phyloP scores from a whole-genome alignment of 2,329 filamentous ascomycete species.

The Cladosporium halotolerans region DNA sequence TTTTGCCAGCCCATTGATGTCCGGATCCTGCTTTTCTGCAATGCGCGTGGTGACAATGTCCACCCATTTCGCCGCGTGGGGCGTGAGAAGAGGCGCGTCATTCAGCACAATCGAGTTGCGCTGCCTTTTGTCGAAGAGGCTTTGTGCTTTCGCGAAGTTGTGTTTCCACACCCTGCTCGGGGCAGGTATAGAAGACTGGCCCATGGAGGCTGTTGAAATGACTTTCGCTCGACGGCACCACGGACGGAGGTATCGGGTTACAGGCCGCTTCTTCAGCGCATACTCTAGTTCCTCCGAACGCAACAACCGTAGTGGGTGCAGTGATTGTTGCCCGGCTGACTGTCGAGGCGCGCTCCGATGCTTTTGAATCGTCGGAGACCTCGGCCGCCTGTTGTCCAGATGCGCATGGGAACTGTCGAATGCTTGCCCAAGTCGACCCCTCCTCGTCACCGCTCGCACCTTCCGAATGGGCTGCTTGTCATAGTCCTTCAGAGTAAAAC shows the following conservation, averaged over 20 bases:
- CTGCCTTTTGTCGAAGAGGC: constrained; percentile 8
- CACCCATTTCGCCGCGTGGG: constrained; percentile 15
- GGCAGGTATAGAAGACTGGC: neutral
- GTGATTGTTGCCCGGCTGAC: neutral
- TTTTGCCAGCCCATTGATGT: constrained; percentile 1
- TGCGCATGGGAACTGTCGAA: constrained; percentile 1
- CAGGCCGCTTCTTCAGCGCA: neutral
- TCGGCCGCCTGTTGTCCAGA: neutral
- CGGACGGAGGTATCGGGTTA: too few species aligned
- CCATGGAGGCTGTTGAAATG: constrained; percentile 1
- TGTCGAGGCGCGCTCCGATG: neutral
- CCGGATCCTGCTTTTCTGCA: constrained; percentile 1
- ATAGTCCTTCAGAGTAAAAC: constrained; percentile 9
- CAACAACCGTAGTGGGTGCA: neutral
- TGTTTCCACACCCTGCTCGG: constrained; percentile 13
- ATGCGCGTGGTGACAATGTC: constrained; percentile 12
- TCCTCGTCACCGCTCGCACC: neutral
- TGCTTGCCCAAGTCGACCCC: neutral
- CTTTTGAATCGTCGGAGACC: too few species aligned
- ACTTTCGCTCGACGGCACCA: neutral
- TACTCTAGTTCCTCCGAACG: neutral
- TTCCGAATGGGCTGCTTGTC: neutral
- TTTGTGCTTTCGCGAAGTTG: constrained; percentile 14
- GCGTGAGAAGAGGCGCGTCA: constrained; percentile 12
- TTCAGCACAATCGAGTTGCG: neutral